Base-by-base conservation (phyloP, 306 rosid species). In the Trichosanthes truncata region DNA sequence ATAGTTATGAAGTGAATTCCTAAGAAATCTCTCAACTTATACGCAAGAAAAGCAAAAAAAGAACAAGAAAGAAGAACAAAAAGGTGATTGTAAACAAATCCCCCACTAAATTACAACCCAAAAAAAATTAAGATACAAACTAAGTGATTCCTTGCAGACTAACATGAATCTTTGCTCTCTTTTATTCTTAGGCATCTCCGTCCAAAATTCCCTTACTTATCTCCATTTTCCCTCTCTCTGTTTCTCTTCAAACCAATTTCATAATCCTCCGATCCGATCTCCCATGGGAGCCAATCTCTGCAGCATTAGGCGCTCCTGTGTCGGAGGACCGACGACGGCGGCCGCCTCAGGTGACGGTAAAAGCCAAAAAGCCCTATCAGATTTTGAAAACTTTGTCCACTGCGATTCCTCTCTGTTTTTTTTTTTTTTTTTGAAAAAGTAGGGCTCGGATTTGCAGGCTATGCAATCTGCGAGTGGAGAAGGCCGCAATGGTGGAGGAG, bases 251-350 rank as follows among this genome's bases (percentile, higher is more conserved):
- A 71, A 40, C 75, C 2, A 60, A 9, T 12, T n/a, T 40, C 74
- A n/a, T n/a, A 40, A 21, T 68, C 45, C 51, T 41, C 48, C 14
- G 31, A 25, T 6, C n/a, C 43, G 9, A 40, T 40, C 74, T 67
- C 33, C 55, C 76, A 71, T 71, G 76, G 76, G 76, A 71, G 55
- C 76, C 21, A 45, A 71, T 46, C 76, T 71, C 76, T 71, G 76
- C 56, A 23, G 11, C 49, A 11, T 23, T 21, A 23, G 56, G 3
- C 1, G 36, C 11, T 25, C 68, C 14, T 59, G 65, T 17, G 15
- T 25, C 33, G 0, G 65, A 59, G 65, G 33, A 9, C 74, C 48
- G 74, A 5, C 0, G 9, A 11, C 74, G 31, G 17, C 74, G 1
- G 9, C 15, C 49, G 2, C 26, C 49, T 40, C 31, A 17, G 51